A percentile compares a stretch with the other conserved stretches of the same genome.
Conservation (phyloP, 2,329 filamentous ascomycete species). For the Monascus ruber region DNA sequence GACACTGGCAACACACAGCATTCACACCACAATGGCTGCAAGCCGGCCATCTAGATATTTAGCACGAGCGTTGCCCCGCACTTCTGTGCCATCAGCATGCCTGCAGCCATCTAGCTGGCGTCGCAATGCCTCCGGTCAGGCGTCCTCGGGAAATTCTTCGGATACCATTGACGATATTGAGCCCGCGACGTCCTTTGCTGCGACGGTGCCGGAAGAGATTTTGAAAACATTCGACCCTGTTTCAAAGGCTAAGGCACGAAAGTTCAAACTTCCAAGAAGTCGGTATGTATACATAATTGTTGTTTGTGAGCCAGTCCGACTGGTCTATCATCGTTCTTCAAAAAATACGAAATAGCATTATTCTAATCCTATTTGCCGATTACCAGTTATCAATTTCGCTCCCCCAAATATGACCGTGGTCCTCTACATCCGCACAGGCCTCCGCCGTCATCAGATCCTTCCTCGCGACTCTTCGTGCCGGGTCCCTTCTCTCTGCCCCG, state of each 20-base stretch:
- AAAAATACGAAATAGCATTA: not conserved
- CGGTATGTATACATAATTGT: constrained; percentile 31
- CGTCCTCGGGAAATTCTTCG: constrained; percentile 19
- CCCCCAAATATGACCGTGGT: constrained; percentile 89
- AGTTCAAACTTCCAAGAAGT: constrained; percentile 38
- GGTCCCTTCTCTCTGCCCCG: constrained; percentile 84
- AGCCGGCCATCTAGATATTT: constrained; percentile 29
- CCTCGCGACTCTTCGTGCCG: constrained; percentile 76
- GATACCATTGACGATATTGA: constrained; percentile 35
- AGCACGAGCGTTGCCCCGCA: constrained; percentile 26
- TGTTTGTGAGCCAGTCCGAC: not conserved
- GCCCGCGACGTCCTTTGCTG: constrained; percentile 34
- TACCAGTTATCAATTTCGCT: constrained; percentile 79
- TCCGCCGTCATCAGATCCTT: constrained; percentile 72
- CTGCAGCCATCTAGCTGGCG: constrained; percentile 21
- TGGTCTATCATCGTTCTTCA: not conserved
- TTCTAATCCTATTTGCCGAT: constrained; percentile 3
- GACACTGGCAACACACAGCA: constrained; percentile 3
- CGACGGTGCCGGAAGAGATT: constrained; percentile 26
- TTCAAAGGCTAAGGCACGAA: constrained; percentile 34
- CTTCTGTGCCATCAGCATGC: constrained; percentile 19
- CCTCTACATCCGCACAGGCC: constrained; percentile 88
- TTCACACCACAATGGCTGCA: constrained; percentile 23
- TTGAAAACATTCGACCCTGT: constrained; percentile 41
- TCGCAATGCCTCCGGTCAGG: constrained; percentile 38